Conservation (phyloP, 768 basidiomycete species). For the Crucibulum laeve region DNA sequence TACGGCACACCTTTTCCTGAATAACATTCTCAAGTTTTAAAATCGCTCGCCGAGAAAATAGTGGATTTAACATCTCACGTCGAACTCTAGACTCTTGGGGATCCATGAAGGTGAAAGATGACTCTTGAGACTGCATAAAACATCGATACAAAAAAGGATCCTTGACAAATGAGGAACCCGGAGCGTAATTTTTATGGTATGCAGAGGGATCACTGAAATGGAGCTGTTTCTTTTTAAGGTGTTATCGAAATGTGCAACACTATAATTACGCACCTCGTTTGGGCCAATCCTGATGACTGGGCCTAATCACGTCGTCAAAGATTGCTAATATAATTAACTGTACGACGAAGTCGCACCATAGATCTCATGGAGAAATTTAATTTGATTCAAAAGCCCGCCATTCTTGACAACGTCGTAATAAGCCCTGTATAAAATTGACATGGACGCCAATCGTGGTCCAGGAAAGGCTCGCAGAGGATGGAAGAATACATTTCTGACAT, state of each 20-base stretch:
- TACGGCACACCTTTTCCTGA: slow-evolving; percentile 20
- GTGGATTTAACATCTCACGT: slow-evolving; percentile 24
- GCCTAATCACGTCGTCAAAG: no score
- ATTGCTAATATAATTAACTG: no score
- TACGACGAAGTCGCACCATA: no score
- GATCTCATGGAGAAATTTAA: not conserved
- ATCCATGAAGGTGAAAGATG: slow-evolving; percentile 30
- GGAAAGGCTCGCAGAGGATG: no score
- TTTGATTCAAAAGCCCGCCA: not conserved
- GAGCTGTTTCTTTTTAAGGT: slow-evolving; percentile 18
- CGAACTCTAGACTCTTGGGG: slow-evolving; percentile 25
- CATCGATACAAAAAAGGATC: slow-evolving; percentile 31
- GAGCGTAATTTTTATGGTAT: slow-evolving; percentile 29
- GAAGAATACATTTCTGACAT: no score
- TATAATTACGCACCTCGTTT: slow-evolving; percentile 24
- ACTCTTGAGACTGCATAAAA: slow-evolving; percentile 28
- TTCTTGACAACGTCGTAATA: no score
- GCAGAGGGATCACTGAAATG: slow-evolving; percentile 31
- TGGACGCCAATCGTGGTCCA: no score
- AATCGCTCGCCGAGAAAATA: slow-evolving; percentile 34
- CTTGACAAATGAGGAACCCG: slow-evolving; percentile 31
- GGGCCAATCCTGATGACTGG: slow-evolving; percentile 34
- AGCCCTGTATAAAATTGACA: no score
- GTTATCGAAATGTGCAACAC: no score
- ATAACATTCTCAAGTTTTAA: slow-evolving; percentile 29